A percentile compares a stretch with the other conserved stretches of the same genome.
phyloP scores from a whole-genome alignment of 1,284 basidiomycete genomes.

The Papiliotrema flavescens region DNA sequence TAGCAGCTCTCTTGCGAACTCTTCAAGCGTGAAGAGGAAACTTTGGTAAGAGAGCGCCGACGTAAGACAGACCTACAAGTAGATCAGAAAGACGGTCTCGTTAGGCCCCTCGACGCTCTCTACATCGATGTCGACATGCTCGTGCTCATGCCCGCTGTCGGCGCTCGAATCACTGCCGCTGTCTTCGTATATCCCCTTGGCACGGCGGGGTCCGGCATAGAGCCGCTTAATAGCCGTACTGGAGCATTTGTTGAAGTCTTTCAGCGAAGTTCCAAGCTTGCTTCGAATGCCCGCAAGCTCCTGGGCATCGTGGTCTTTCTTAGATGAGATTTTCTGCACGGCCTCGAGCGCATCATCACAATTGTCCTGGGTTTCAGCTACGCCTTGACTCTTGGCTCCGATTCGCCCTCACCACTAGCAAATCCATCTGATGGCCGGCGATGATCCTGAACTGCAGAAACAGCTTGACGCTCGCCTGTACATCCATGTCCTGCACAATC shows the following conservation, averaged over 20 bases:
- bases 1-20: conserved; percentile 77
- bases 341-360: conserved; percentile 42
- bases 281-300: conserved; percentile 64
- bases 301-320: conserved; percentile 1
- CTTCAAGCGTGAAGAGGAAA: conserved; percentile 89
- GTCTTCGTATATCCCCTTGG: conserved; percentile 25
- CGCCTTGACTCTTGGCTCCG: background rate
- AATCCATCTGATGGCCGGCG: conserved; percentile 70
- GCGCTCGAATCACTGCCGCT: conserved; percentile 23
- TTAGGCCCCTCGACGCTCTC: conserved; percentile 37
- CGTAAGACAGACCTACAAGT: conserved; percentile 64
- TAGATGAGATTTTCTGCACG: conserved; percentile 30
- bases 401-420: conserved; percentile 61
- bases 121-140: conserved; percentile 1
- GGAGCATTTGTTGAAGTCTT: conserved; percentile 61
- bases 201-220: conserved; percentile 56
- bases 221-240: conserved; percentile 74
- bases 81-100: conserved; percentile 72
- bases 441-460: conserved; percentile 81
- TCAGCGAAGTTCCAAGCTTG: conserved; percentile 64
- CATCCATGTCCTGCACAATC: conserved; percentile 48
- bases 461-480: conserved; percentile 67
- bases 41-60: conserved; percentile 48
- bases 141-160: conserved; percentile 18
- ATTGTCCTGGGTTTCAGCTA: conserved; percentile 17